These are phyloP conservation scores for Acer yangbiense DNA, from an alignment of 345 rosid genomes.

Conservation along the genomic window DNA sequence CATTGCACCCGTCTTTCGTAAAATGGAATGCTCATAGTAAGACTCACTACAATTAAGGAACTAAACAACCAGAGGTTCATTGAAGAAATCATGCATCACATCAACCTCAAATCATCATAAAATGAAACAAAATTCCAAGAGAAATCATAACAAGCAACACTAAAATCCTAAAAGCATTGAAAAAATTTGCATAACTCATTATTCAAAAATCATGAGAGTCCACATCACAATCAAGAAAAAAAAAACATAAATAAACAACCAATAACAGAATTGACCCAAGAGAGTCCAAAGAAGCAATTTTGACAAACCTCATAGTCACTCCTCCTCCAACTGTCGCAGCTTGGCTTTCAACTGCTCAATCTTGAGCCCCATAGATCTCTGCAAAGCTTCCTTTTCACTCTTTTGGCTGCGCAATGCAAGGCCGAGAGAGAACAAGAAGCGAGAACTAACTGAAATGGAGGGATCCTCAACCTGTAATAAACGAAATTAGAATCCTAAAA, in stretches of 20 bases:
- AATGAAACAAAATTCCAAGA: neutral
- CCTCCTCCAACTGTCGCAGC: slow-evolving; percentile 81
- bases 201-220: too few relatives aligned
- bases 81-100: neutral
- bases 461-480: too few relatives aligned
- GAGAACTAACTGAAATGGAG: too few relatives aligned
- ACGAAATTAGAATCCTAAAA: too few relatives aligned
- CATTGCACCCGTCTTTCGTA: too few relatives aligned
- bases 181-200: slow-evolving; percentile 1
- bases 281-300: neutral
- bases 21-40: neutral
- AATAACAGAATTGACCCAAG: neutral
- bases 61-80: too few relatives aligned
- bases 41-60: too few relatives aligned
- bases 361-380: slow-evolving; percentile 94
- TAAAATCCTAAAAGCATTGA: neutral
- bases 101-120: neutral
- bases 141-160: neutral
- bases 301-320: slow-evolving; percentile 30
- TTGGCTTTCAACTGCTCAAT: slow-evolving; percentile 96
- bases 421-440: too few relatives aligned
- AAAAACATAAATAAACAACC: neutral
- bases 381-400: slow-evolving; percentile 59
- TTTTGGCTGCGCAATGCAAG: too few relatives aligned
- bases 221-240: too few relatives aligned